Evolutionary conservation across 768 basidiomycete genomes (phyloP).

Genomic region (Agrocybe praecox): DNA sequence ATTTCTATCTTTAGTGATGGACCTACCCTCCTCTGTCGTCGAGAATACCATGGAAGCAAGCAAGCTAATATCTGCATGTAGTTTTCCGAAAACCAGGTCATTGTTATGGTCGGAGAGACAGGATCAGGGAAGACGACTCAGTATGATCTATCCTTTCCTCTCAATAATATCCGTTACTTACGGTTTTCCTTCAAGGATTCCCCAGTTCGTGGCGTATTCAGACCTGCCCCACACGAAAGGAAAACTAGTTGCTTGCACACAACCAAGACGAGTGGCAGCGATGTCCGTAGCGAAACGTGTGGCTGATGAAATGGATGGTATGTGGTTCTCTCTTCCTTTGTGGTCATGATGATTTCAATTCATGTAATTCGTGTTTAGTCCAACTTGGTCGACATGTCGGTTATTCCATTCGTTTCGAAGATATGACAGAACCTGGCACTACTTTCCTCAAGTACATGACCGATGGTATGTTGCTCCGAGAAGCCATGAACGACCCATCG

Average conservation of each 20-base stretch:
- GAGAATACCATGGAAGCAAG: constrained; percentile 21
- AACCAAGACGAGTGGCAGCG: constrained; percentile 94
- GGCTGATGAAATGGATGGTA: constrained; percentile 98
- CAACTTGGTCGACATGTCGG: constrained; percentile 94
- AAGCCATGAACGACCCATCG: constrained; percentile 95
- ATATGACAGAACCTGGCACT: constrained; percentile 86
- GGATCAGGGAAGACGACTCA: constrained; percentile 98
- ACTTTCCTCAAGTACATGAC: constrained; percentile 99
- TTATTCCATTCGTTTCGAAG: constrained; percentile 98
- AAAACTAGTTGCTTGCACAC: constrained; percentile 95
- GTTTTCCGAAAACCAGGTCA: constrained; percentile 80
- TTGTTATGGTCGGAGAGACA: constrained; percentile 94
- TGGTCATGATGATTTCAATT: background rate
- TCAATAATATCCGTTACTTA: constrained; percentile 1
- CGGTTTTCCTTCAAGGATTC: constrained; percentile 62
- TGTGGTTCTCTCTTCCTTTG: constrained; percentile 26
- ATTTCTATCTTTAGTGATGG: constrained; percentile 44
- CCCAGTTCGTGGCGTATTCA: constrained; percentile 93
- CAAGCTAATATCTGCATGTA: constrained; percentile 38
- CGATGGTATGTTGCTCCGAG: constrained; percentile 97
- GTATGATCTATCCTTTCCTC: background rate
- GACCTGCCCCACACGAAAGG: constrained; percentile 90
- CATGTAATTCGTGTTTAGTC: constrained; percentile 46
- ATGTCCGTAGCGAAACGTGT: constrained; percentile 99
- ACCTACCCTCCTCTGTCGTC: constrained; percentile 32